A percentile compares a stretch with the other conserved stretches of the same genome.
These are phyloP conservation scores for Barbarea vulgaris DNA, from an alignment of 345 rosid genomes.

Conservation along the genomic window DNA sequence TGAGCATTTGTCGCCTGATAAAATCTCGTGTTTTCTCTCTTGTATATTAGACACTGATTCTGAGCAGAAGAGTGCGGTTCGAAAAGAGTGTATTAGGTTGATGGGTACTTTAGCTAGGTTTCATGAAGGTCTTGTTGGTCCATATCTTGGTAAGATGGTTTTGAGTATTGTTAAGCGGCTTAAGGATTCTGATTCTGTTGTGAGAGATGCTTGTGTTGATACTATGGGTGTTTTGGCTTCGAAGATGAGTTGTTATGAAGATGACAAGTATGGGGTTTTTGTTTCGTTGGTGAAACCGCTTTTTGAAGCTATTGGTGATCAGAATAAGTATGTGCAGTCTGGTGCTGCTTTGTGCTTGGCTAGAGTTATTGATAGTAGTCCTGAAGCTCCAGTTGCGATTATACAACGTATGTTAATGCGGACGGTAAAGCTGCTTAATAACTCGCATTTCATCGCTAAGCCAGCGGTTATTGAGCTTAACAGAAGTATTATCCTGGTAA, in stretches of 20 bases:
- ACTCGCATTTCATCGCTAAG: constrained; percentile 83
- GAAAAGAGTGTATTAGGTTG: constrained; percentile 75
- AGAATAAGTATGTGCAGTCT: constrained; percentile 79
- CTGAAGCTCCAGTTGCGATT: constrained; percentile 65
- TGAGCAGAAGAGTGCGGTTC: constrained; percentile 64
- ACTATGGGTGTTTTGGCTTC: constrained; percentile 77
- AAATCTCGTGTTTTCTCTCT: constrained; percentile 67
- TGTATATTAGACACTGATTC: constrained; percentile 77
- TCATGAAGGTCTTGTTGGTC: constrained; percentile 54
- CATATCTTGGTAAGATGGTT: constrained; percentile 71
- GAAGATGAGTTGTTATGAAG: constrained; percentile 48
- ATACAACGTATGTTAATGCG: constrained; percentile 76
- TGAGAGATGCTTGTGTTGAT: constrained; percentile 85
- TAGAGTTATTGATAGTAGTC: constrained; percentile 61
- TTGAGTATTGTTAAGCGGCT: constrained; percentile 80
- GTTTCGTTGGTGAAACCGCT: constrained; percentile 71
- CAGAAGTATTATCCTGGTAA: constrained; percentile 75
- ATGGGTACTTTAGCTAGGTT: constrained; percentile 63
- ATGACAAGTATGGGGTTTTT: constrained; percentile 53
- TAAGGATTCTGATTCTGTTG: constrained; percentile 81
- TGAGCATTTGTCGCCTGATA: constrained; percentile 56
- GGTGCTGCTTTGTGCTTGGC: constrained; percentile 93
- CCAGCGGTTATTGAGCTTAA: constrained; percentile 82
- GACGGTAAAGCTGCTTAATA: constrained; percentile 74
- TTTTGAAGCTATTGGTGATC: constrained; percentile 93